These are phyloP conservation scores for Kalanchoe fedtschenkoi DNA, from an alignment of 164 flowering plant species.

Conservation along the genomic window DNA sequence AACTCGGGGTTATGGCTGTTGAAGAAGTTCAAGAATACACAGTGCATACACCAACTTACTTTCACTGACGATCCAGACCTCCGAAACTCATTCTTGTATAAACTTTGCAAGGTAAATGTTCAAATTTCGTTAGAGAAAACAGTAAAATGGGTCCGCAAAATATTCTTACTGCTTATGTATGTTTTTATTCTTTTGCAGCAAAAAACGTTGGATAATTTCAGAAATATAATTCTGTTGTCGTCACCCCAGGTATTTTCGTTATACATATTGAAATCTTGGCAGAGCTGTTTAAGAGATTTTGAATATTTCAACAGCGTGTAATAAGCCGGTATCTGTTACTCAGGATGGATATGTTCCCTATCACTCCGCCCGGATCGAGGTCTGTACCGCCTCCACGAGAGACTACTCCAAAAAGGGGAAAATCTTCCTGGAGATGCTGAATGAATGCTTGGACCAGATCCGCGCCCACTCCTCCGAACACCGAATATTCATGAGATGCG, in stretches of 20 bases:
- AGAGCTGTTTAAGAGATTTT: too few relatives aligned
- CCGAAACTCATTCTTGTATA: constrained; percentile 80
- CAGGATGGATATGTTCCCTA: constrained; percentile 99
- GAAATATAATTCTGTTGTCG: constrained; percentile 71
- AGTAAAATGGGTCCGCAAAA: too few relatives aligned
- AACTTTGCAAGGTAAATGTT: constrained; percentile 66
- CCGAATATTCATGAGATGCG: constrained; percentile 87
- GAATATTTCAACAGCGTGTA: too few relatives aligned
- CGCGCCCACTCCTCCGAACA: constrained; percentile 54
- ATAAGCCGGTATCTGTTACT: too few relatives aligned
- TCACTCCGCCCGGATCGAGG: constrained; percentile 93
- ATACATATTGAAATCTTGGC: background rate
- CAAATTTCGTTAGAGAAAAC: too few relatives aligned
- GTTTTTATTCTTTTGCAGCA: constrained; percentile 40
- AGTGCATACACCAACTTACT: constrained; percentile 92
- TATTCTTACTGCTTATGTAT: constrained; percentile 14
- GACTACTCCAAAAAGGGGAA: constrained; percentile 79
- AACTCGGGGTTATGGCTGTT: constrained; percentile 96
- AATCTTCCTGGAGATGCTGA: constrained; percentile 78
- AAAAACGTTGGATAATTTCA: constrained; percentile 75
- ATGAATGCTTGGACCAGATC: constrained; percentile 86
- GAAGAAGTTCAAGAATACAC: constrained; percentile 84
- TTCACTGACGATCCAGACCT: constrained; percentile 88
- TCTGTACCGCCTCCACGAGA: constrained; percentile 59
- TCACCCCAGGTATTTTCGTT: constrained; percentile 78